Evolutionary conservation across 23 red algal species (phyloP), one percentile per base, ranked within the genome.

Genomic region (Cyanidium caldarium): DNA sequence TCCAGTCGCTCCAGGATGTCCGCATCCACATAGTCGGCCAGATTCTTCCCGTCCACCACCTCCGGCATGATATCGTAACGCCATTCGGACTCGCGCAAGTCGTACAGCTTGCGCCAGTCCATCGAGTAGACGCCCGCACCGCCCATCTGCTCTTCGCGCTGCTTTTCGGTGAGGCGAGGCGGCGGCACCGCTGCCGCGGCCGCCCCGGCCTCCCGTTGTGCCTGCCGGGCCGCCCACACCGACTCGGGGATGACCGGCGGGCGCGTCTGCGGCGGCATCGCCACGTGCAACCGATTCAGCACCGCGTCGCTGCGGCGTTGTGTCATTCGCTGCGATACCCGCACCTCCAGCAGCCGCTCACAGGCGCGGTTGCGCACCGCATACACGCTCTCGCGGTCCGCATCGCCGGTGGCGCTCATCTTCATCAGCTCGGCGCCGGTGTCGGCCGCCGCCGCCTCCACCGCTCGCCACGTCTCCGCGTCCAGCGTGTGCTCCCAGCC

Each of bases 21-120:
- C 0, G 90, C 45, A 72, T 95, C 90, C 56, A 95, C 72, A 76
- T 80, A 95, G 57, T 95, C 90, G 21, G 81, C 58, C 20, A 95
- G 83, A 38, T 95, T 95, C 75, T 95, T 83, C 26, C 90, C 90
- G 44, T 95, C 68, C 0, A 87, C 77, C 17, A 95, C 87, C 66
- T 95, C 90, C 28, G 90, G 90, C 35, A 95, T 95, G 69, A 87
- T 37, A 83, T 95, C 90, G 70, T 95, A 95, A 7, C 70, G 72
- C 83, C 82, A 95, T 46, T 77, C 82, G 2, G 65, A 31, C 19
- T 80, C 67, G 26, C 46, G 33, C 38, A 85, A 39, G 35, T 61
- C 36, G 57, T 95, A 95, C 20, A 79, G 73, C 46, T 87, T 87
- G 35, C 85, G 80, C 84, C 83, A 95, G 57, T 95, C 90, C 72